Conservation (phyloP, 2,329 filamentous ascomycete genomes). For the Madurella fahalii region DNA sequence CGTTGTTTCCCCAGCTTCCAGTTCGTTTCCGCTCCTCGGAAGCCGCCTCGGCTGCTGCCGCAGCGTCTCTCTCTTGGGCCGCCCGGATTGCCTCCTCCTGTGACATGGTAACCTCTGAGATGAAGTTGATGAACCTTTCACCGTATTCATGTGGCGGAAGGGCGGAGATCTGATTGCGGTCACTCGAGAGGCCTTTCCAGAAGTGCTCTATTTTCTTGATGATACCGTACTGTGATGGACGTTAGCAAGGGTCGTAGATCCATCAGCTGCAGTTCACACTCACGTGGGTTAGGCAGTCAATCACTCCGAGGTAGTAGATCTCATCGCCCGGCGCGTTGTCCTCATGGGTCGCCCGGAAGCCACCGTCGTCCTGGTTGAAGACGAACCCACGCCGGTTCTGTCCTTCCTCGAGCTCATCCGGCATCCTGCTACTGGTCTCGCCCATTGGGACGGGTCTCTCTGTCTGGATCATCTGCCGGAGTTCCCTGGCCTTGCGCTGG, state of each 20-base stretch:
- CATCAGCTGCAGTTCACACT: constrained; percentile 37
- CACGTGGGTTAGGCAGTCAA: constrained; percentile 96
- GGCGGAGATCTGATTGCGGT: constrained; percentile 85
- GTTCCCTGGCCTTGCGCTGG: constrained; percentile 81
- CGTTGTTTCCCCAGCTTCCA: constrained; percentile 36
- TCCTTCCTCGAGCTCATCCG: constrained; percentile 76
- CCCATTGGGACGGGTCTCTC: constrained; percentile 94
- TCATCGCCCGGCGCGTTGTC: constrained; percentile 80
- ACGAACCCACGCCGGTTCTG: constrained; percentile 67
- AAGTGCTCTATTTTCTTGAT: constrained; percentile 95
- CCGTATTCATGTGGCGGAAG: constrained; percentile 88
- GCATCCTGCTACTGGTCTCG: constrained; percentile 78
- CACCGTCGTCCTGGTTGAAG: constrained; percentile 92
- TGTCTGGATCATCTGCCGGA: constrained; percentile 86
- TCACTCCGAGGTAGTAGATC: constrained; percentile 97
- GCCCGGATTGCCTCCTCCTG: constrained; percentile 77
- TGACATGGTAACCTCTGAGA: constrained; percentile 85
- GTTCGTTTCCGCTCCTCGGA: constrained; percentile 35
- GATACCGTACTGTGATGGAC: constrained; percentile 68
- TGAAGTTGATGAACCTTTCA: constrained; percentile 89
- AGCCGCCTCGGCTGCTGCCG: constrained; percentile 45
- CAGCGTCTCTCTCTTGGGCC: constrained; percentile 52
- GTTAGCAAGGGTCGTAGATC: constrained; percentile 14
- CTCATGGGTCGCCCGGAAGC: constrained; percentile 88
- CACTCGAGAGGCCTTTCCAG: constrained; percentile 86